Base-by-base conservation (phyloP, 2,329 filamentous ascomycete species). In the Sarocladium brachiariae region DNA sequence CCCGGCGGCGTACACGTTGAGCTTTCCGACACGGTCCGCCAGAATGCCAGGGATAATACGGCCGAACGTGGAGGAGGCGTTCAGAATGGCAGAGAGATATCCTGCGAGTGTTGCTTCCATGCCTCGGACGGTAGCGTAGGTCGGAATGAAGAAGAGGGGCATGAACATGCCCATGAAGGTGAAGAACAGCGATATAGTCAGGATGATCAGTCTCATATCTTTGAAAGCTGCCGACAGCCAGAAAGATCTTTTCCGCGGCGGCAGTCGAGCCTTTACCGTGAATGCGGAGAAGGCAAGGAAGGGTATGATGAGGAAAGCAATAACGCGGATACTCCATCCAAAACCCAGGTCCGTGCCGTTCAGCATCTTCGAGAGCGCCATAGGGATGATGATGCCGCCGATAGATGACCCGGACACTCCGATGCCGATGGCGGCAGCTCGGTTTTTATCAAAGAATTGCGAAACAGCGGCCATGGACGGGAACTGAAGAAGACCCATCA, bases 31-130 rank as follows among this genome's bases (percentile, higher is more conserved):
- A 51, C 74, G 75, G 54, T 85, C 81, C 0, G 76, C 80, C 23
- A 85, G 58, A 38, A 81, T 66, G 4, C 80, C 80, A 0, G 81
- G 80, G 2, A 79, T 64, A 38, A 84, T 71, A 13, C 81, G 76
- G 0, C 81, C 81, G 24, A 79, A 71, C 0, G 74, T 74, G 0
- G 78, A 82, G 2, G 81, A 77, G 0, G 73, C 78, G 59, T 88
- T 88, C 56, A 87, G 70, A 53, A 88, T 81, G 2, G 84, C 76
- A 3, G 88, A 66, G n/a, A 87, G 71, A 59, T 86, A 88, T 57
- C 81, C 84, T 0, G 80, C 78, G 1, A 87, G 63, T 1, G 75
- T 70, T 1, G 70, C 65, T 1, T 77, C 72, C 54, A 86, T 76
- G n/a, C 72, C 70, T 1, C 68, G 65, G 0, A 70, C 61, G 2